Conservation (phyloP, 768 basidiomycete species). For the Phylloporus scabripes region DNA sequence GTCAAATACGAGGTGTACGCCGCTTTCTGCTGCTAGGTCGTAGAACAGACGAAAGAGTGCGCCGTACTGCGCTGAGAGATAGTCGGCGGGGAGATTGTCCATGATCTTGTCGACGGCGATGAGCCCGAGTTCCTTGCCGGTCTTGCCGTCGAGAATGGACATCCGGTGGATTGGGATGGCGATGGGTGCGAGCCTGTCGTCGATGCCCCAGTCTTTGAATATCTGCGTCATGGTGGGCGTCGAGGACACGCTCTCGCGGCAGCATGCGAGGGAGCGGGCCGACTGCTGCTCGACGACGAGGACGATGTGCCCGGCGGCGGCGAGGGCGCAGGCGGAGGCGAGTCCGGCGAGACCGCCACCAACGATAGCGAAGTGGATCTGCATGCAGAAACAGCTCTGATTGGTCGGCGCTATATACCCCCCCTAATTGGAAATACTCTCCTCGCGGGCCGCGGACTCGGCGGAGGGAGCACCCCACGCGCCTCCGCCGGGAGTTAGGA, state of each 20-base stretch:
- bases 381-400: neutral
- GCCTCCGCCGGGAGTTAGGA: constrained; percentile 90
- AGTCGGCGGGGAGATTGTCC: constrained; percentile 41
- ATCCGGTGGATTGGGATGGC: constrained; percentile 14
- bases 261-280: constrained; percentile 25
- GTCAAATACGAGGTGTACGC: constrained; percentile 43
- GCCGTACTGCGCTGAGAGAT: constrained; percentile 44
- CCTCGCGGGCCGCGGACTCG: too few relatives aligned
- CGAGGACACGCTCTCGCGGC: constrained; percentile 36
- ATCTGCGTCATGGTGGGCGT: constrained; percentile 57
- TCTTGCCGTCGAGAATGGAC: constrained; percentile 22
- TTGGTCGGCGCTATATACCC: too few relatives aligned
- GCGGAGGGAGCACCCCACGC: constrained; percentile 56
- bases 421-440: too few relatives aligned
- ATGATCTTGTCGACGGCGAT: constrained; percentile 42
- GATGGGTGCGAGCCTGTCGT: constrained; percentile 35
- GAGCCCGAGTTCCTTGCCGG: constrained; percentile 39
- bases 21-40: constrained; percentile 41
- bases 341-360: constrained; percentile 44
- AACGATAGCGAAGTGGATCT: constrained; percentile 18
- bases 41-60: constrained; percentile 45
- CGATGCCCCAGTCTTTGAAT: constrained; percentile 49
- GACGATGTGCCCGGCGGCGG: constrained; percentile 51
- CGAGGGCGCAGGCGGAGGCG: constrained; percentile 49
- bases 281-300: constrained; percentile 45